Conservation (phyloP, 1,139 yeast species). For the Sugiyamaella xylanicola region DNA sequence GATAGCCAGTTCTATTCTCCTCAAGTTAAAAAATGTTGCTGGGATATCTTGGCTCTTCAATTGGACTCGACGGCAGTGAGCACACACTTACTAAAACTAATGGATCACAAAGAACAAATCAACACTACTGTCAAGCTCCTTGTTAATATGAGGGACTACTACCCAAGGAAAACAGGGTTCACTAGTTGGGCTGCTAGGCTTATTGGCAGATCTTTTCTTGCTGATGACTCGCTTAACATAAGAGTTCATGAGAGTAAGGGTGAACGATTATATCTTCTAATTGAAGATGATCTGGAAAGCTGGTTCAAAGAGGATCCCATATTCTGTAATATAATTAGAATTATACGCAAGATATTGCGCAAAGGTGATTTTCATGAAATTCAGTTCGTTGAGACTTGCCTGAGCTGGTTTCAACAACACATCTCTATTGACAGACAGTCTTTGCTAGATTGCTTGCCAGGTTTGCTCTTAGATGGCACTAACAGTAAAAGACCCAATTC, state of each 20-base stretch:
- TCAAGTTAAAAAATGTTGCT: slow-evolving; percentile 10
- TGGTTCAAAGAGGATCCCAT: slow-evolving; percentile 11
- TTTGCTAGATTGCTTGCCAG: slow-evolving; percentile 13
- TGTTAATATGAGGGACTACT: slow-evolving; percentile 1
- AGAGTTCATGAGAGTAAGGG: slow-evolving; percentile 1
- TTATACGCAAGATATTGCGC: background rate
- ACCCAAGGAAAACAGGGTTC: background rate
- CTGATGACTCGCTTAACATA: slow-evolving; percentile 1
- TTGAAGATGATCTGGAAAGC: background rate
- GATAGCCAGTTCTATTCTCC: slow-evolving; percentile 8
- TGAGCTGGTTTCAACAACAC: slow-evolving; percentile 12
- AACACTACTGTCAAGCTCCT: slow-evolving; percentile 1
- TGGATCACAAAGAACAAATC: background rate
- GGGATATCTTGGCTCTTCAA: slow-evolving; percentile 8
- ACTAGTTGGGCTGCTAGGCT: slow-evolving; percentile 8
- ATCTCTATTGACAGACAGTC: slow-evolving; percentile 4
- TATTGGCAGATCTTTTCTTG: slow-evolving; percentile 15
- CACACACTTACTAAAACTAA: background rate
- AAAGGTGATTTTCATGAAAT: slow-evolving; percentile 14
- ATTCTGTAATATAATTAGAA: slow-evolving; percentile 4
- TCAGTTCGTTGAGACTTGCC: slow-evolving; percentile 16
- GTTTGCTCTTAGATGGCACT: slow-evolving; percentile 15
- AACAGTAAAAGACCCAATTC: background rate
- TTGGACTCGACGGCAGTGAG: background rate
- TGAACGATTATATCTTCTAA: background rate